A percentile compares a stretch with the other conserved stretches of the same genome.
Conservation (phyloP, 1,284 basidiomycete species). For the Coniferiporia sulphurascens region DNA sequence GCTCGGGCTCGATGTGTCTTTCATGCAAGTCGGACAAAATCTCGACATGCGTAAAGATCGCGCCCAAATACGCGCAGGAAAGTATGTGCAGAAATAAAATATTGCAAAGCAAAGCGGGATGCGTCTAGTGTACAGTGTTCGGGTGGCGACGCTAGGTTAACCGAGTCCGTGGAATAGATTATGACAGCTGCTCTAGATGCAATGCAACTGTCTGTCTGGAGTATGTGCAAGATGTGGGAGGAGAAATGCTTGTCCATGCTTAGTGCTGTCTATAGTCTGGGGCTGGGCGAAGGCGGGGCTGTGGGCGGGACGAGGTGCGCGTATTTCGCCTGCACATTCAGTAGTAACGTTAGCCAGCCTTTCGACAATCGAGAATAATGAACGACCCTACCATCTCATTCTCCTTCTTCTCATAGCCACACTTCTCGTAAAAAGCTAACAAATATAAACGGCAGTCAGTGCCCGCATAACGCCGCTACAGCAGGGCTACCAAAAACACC, state of each 20-base stretch:
- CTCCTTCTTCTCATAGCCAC: slow-evolving; percentile 86
- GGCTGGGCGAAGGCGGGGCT: slow-evolving; percentile 24
- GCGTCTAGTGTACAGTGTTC: neutral
- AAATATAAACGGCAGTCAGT: slow-evolving; percentile 15
- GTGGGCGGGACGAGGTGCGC: slow-evolving; percentile 34
- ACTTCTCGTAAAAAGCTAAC: slow-evolving; percentile 93
- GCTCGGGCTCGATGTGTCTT: too few species aligned
- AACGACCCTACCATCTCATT: slow-evolving; percentile 71
- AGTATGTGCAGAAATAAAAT: neutral
- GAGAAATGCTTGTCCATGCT: neutral
- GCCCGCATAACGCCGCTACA: slow-evolving; percentile 11
- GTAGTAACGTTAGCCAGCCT: slow-evolving; percentile 5
- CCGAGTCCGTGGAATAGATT: neutral
- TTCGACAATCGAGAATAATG: neutral
- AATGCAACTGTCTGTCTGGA: too few species aligned
- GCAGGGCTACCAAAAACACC: neutral
- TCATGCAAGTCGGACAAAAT: too few species aligned
- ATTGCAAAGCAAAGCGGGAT: neutral
- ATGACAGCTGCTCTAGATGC: neutral
- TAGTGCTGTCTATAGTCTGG: slow-evolving; percentile 30
- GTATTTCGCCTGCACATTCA: slow-evolving; percentile 44
- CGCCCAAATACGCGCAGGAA: too few species aligned
- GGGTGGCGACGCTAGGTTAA: neutral
- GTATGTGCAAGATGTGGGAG: neutral
- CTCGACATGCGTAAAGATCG: too few species aligned